Evolutionary conservation across 2,329 filamentous ascomycete genomes (phyloP).

Genomic region (Ampelomyces quisqualis): DNA sequence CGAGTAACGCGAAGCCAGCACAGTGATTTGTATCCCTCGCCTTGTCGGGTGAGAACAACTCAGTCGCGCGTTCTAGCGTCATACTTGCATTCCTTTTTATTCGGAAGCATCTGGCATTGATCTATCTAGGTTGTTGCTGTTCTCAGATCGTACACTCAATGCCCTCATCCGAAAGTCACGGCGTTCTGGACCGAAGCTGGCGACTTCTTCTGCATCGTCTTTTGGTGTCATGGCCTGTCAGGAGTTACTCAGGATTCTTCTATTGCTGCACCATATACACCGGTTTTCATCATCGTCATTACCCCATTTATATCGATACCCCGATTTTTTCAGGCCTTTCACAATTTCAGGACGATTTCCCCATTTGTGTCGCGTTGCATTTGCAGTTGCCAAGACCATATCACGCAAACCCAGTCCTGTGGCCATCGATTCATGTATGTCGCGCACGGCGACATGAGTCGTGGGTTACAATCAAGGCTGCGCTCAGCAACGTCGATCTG

Average conservation of each 20-base stretch:
- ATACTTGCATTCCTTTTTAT: not conserved
- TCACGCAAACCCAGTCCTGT: not conserved
- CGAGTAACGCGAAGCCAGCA: conserved; percentile 33
- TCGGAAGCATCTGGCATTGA: no score
- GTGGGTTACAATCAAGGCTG: not conserved
- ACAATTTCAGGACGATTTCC: no score
- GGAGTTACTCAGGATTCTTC: not conserved
- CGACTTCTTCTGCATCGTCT: not conserved
- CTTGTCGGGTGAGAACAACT: not conserved
- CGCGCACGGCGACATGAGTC: conserved; percentile 2
- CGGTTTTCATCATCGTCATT: not conserved
- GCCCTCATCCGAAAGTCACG: no score
- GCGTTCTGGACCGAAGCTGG: no score
- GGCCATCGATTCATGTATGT: not conserved
- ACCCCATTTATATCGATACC: conserved; percentile 3
- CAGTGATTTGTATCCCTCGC: conserved; percentile 7
- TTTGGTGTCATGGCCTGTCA: not conserved
- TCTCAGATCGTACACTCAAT: no score
- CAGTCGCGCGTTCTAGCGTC: not conserved
- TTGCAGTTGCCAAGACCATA: not conserved
- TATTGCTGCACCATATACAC: not conserved
- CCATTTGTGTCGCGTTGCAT: not conserved
- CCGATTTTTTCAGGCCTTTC: no score
- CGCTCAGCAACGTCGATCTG: conserved; percentile 10
- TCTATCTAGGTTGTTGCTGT: no score